Evolutionary conservation across 345 rosid genomes (phyloP).

Genomic region (Arabis alpina): DNA sequence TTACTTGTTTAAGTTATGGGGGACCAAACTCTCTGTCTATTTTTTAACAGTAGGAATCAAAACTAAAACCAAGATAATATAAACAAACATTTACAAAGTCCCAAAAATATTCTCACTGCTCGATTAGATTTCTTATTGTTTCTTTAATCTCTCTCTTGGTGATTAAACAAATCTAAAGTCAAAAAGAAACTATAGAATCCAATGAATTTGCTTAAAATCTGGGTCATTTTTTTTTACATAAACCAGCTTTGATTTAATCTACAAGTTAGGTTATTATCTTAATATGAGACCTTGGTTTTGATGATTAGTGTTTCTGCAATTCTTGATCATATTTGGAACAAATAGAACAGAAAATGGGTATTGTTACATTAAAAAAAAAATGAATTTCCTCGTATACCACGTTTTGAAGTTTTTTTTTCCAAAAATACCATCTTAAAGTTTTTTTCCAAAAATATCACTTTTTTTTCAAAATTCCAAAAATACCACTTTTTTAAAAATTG

Average conservation of each 20-base stretch:
- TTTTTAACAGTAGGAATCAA: constrained; percentile 27
- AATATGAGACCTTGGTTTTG: not conserved
- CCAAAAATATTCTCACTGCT: constrained; percentile 73
- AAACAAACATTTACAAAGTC: constrained; percentile 48
- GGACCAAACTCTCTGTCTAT: constrained; percentile 36
- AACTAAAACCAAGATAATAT: constrained; percentile 28
- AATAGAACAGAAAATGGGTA: constrained; percentile 1
- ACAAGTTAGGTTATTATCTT: constrained; percentile 15
- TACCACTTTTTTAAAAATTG: no score
- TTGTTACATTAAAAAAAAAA: no score
- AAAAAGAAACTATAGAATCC: constrained; percentile 31
- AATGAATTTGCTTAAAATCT: constrained; percentile 32
- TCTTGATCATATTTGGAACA: constrained; percentile 10
- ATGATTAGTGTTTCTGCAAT: constrained; percentile 3
- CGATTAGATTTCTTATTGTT: constrained; percentile 57
- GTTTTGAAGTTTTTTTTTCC: no score
- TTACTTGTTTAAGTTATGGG: constrained; percentile 43
- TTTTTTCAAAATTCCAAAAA: no score
- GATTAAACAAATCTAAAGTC: not conserved
- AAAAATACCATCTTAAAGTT: no score
- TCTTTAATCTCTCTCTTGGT: constrained; percentile 27
- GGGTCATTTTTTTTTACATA: not conserved
- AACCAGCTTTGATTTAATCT: constrained; percentile 25
- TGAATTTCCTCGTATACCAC: no score
- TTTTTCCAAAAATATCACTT: no score